Conservation (phyloP, 352 stramenopile genomes). For the Pythium pyrilobum region DNA sequence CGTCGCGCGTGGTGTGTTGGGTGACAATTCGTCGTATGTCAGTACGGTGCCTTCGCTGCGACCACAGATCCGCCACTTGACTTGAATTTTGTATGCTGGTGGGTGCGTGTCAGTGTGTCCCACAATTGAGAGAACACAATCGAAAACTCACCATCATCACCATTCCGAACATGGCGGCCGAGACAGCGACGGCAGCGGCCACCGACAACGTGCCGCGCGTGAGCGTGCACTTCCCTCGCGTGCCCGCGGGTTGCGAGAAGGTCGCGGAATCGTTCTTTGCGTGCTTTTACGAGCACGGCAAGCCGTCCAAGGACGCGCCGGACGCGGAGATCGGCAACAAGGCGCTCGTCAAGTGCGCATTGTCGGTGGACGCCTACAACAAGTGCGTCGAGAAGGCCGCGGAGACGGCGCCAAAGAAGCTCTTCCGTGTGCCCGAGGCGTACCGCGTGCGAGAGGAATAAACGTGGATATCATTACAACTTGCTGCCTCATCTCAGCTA, state of each 20-base stretch:
- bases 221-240: constrained; percentile 73
- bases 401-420: constrained; percentile 53
- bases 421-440: constrained; percentile 77
- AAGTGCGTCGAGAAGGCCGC: constrained; percentile 57
- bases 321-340: constrained; percentile 65
- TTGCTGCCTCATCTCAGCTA: too few relatives aligned
- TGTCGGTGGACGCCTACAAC: constrained; percentile 64
- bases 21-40: too few relatives aligned
- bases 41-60: background rate
- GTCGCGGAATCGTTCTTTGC: constrained; percentile 68
- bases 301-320: constrained; percentile 45
- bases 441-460: constrained; percentile 64
- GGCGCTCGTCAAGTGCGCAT: constrained; percentile 50
- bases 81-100: constrained; percentile 47
- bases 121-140: constrained; percentile 16
- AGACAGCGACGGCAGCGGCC: background rate
- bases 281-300: constrained; percentile 81
- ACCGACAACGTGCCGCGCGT: constrained; percentile 40
- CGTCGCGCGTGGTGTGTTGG: too few relatives aligned
- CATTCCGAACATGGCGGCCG: background rate
- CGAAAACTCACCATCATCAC: constrained; percentile 2
- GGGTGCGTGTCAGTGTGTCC: constrained; percentile 22
- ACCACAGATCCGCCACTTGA: constrained; percentile 1
- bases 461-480: background rate
- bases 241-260: constrained; percentile 64